These are phyloP conservation scores for Trichoderma harzianum DNA, from an alignment of 2,329 filamentous ascomycete genomes.

Conservation along the genomic window DNA sequence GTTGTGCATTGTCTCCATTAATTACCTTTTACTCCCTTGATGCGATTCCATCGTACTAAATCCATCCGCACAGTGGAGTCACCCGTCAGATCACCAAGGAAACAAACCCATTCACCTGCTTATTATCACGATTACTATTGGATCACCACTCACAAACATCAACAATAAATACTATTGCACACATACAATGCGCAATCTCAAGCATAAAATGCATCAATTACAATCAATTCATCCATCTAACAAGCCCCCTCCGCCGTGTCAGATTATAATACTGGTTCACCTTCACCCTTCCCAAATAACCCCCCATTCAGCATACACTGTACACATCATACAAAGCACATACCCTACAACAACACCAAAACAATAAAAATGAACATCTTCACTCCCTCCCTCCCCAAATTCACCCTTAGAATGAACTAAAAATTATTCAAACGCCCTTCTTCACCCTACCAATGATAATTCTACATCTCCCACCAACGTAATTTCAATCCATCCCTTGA, in stretches of 20 bases:
- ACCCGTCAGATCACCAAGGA: not conserved
- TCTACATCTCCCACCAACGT: not conserved
- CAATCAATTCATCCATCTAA: too few relatives aligned
- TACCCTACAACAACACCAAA: not conserved
- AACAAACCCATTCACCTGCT: not conserved
- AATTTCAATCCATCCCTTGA: not conserved
- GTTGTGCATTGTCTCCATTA: not conserved
- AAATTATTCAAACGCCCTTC: not conserved
- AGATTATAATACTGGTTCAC: not conserved
- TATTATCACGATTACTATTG: not conserved
- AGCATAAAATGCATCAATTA: not conserved
- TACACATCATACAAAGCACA: not conserved
- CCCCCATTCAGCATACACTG: not conserved
- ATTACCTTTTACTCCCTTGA: not conserved
- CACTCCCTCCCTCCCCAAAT: not conserved
- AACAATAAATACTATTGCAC: not conserved
- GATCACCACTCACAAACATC: not conserved
- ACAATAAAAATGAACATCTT: not conserved
- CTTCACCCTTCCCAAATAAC: not conserved
- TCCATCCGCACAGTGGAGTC: not conserved
- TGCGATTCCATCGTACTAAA: not conserved
- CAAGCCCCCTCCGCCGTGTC: not conserved
- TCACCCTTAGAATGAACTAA: not conserved
- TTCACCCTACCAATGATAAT: not conserved
- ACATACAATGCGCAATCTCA: not conserved